phyloP scores from a whole-genome alignment of 2,329 filamentous ascomycete genomes.

The Allantophomopsis lycopodina region DNA sequence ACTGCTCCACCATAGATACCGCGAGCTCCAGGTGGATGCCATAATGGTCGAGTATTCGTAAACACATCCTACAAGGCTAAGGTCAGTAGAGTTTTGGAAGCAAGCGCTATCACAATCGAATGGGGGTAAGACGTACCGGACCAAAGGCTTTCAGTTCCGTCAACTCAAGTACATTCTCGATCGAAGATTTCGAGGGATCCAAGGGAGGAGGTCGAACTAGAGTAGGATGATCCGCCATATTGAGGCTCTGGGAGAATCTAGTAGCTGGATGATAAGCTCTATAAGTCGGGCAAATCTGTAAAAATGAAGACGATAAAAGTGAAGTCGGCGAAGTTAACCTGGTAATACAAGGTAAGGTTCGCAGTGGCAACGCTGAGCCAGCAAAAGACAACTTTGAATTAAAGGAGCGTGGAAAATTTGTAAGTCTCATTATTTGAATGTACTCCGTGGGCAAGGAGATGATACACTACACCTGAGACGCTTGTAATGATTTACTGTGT shows the following conservation, averaged over 20 bases:
- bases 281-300: too few species aligned
- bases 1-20: slow-evolving; percentile 90
- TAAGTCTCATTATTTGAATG: too few species aligned
- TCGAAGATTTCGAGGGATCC: slow-evolving; percentile 59
- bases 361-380: too few species aligned
- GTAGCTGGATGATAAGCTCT: too few species aligned
- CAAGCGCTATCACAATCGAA: not conserved
- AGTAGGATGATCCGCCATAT: slow-evolving; percentile 29
- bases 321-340: too few species aligned
- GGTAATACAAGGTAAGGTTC: too few species aligned
- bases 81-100: slow-evolving; percentile 2
- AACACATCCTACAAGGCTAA: slow-evolving; percentile 58
- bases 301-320: too few species aligned
- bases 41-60: slow-evolving; percentile 83
- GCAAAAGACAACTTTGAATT: too few species aligned
- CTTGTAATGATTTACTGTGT: too few species aligned
- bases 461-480: too few species aligned
- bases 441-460: too few species aligned
- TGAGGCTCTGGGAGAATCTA: not conserved
- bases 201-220: slow-evolving; percentile 64
- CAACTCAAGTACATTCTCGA: slow-evolving; percentile 83
- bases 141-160: slow-evolving; percentile 66
- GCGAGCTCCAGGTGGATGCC: slow-evolving; percentile 83
- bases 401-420: too few species aligned
- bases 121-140: slow-evolving; percentile 36